Evolutionary conservation across 257 asterid genomes (phyloP), one percentile per base, ranked within the genome.

Genomic region (Ballota nigra): DNA sequence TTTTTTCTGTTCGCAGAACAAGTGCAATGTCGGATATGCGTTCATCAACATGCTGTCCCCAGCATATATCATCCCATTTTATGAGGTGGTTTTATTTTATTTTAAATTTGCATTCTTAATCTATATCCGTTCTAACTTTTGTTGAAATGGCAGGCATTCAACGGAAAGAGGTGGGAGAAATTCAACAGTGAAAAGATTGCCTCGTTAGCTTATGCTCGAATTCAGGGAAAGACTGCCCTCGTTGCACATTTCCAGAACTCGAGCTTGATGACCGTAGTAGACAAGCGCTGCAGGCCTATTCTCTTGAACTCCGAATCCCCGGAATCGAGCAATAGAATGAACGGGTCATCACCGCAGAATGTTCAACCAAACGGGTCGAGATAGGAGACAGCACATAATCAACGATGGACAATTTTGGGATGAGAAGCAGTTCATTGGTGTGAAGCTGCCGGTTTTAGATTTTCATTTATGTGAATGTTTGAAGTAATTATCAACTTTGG

Each of bases 21-120:
- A 83, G 68, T 92, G 98, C 94, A 92, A 92, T 43, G 92, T 92
- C 38, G 98, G 97, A 20, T 92, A 90, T 51, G 98, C 97, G 12
- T 92, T 92, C 68, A 92, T 92, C 83, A 92, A 90, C 79, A 81
- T 90, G 90, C 41, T 88, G 81, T 83, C 96, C 63, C 92, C 97
- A 4, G 64, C 74, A 51, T 82, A 77, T 76, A 85, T 92, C 60
- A 77, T 90, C 80, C 74, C 92, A 1, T 92, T 92, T 69, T 90
- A 86, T 45, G 83, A 88, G 97, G 98, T 89, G 52, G 18, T 49
- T 18, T 5, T 20, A 60, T 38, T 7, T 10, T 13, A 60, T 31
- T 7, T 22, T 16, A 9, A 24, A 40, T 2, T 3, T 4, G 26
- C 2, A 3, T 43, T 15, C 6, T 43, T 4, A 13, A 19, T 51